These are phyloP conservation scores for Castanea mollissima DNA, from an alignment of 306 rosid genomes.

Conservation along the genomic window DNA sequence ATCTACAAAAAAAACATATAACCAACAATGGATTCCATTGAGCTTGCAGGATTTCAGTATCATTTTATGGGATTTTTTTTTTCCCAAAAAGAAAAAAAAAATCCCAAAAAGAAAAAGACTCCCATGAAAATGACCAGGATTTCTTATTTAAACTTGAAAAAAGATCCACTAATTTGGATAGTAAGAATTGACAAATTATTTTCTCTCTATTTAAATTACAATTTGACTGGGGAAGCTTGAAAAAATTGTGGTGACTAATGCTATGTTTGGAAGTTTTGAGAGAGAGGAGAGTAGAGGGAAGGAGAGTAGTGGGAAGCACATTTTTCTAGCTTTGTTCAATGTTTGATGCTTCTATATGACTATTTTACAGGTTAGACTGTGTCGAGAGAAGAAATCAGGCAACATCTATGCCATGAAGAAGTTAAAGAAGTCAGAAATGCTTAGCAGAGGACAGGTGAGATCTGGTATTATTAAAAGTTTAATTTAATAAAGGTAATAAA, in stretches of 20 bases:
- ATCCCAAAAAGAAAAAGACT: background rate
- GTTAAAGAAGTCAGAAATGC: constrained; percentile 66
- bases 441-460: constrained; percentile 63
- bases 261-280: too few species aligned
- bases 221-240: background rate
- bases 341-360: constrained; percentile 3
- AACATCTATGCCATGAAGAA: constrained; percentile 63
- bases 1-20: too few species aligned
- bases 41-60: background rate
- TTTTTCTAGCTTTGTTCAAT: constrained; percentile 7
- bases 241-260: background rate
- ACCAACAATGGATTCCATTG: background rate
- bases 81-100: background rate
- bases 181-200: background rate
- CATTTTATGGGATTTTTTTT: background rate
- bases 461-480: background rate
- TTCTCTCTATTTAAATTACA: background rate
- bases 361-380: constrained; percentile 44
- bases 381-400: constrained; percentile 62
- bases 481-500: too few species aligned
- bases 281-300: too few species aligned
- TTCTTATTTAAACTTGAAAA: background rate
- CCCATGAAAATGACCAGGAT: background rate
- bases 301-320: too few species aligned
- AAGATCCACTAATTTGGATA: background rate